Evolutionary conservation across 1,284 basidiomycete genomes (phyloP), one percentile per base, ranked within the genome.

Genomic region (Pterula multifida): DNA sequence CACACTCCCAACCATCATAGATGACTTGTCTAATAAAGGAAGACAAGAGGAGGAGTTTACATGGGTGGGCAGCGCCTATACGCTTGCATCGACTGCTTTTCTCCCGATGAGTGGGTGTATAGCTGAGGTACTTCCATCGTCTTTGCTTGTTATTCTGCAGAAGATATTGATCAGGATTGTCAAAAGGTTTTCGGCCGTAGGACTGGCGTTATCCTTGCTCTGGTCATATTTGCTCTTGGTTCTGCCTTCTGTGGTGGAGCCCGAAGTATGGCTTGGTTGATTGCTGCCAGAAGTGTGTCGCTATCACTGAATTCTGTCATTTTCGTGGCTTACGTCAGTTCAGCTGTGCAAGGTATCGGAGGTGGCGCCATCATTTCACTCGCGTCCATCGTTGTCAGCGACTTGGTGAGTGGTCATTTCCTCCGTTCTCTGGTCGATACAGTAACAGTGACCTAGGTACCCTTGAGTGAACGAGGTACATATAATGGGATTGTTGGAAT

Each of bases 321-420:
- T n/a, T n/a, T n/a, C n/a, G n/a, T n/a, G n/a, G n/a, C n/a, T n/a
- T n/a, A n/a, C n/a, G n/a, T n/a, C n/a, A n/a, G n/a, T n/a, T 32
- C 36, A 65, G 70, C 66, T 3, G 56, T 77, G 3, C 73, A 76
- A 53, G 73, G 75, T 13, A 57, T 76, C 44, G 75, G 76, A 4
- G 70, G 69, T 3, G 75, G 75, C 6, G 69, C 68, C 3, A 71
- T 76, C 49, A 55, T 68, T 15, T 57, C 66, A 0, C 56, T 74
- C 12, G 58, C 64, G 17, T 59, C 65, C 26, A 73, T 77, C 49
- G 62, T 73, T 36, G 55, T 72, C 3, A 61, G 68, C 4, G 75
- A 77, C 56, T 60, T 78, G 3, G 69, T 42, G 19, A 42, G 39
- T 42, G n/a, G n/a, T n/a, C n/a, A n/a, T 17, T 17, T n/a, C 4